A percentile compares a stretch with the other conserved stretches of the same genome.
Conservation (phyloP, 495 filamentous ascomycete species). For the Viridothelium virens region DNA sequence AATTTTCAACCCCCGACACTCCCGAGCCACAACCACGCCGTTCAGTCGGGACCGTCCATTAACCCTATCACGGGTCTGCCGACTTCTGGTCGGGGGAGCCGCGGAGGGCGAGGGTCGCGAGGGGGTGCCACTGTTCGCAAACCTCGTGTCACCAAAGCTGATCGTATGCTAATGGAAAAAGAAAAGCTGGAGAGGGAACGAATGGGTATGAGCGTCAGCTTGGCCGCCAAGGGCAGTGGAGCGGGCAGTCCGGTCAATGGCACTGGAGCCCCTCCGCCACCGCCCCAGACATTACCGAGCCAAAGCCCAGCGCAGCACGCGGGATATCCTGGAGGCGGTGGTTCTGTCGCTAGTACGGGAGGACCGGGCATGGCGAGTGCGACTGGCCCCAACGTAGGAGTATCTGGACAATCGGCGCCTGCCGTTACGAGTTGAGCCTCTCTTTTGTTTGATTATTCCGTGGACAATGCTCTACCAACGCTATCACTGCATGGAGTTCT, state of each 20-base stretch:
- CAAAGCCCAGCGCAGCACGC: neutral
- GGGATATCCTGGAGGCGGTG: neutral
- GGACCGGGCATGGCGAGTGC: neutral
- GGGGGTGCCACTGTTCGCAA: constrained; percentile 72
- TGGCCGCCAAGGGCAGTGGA: neutral
- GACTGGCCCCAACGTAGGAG: neutral
- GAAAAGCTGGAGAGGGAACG: constrained; percentile 63
- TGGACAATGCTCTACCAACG: neutral
- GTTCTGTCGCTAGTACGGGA: neutral
- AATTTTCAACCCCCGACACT: neutral
- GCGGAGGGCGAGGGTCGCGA: constrained; percentile 65
- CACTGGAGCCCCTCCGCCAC: neutral
- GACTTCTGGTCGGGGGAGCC: constrained; percentile 35
- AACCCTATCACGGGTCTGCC: constrained; percentile 5
- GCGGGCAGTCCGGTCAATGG: constrained; percentile 2
- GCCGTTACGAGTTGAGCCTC: neutral
- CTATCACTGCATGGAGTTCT: neutral
- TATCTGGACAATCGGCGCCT: neutral
- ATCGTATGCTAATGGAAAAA: constrained; percentile 52
- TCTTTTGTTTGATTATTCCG: neutral
- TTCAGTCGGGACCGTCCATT: neutral
- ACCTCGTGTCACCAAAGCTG: constrained; percentile 71
- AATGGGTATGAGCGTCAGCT: constrained; percentile 6
- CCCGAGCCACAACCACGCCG: neutral
- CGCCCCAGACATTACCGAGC: neutral